A percentile compares a stretch with the other conserved stretches of the same genome.
phyloP scores from a whole-genome alignment of 2,329 filamentous ascomycete species.

The Ophidiomyces ophidiicola region DNA sequence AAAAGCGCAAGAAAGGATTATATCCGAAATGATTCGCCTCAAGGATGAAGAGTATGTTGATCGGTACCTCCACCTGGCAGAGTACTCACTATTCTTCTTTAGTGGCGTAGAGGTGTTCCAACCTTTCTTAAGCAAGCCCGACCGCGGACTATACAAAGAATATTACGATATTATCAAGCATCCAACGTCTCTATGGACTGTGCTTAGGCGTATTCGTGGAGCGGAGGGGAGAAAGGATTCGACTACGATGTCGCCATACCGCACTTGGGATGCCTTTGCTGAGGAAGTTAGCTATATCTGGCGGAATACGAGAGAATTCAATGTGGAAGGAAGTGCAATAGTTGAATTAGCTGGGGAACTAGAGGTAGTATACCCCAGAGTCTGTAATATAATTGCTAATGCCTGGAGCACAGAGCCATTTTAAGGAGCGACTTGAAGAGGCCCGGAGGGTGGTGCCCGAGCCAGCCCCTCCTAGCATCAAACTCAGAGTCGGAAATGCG shows the following conservation, averaged over 20 bases:
- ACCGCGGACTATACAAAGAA: conserved; percentile 58
- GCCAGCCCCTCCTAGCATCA: conserved; percentile 61
- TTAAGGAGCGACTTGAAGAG: conserved; percentile 54
- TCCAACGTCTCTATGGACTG: conserved; percentile 63
- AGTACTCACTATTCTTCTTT: conserved; percentile 16
- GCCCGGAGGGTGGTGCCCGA: conserved; percentile 62
- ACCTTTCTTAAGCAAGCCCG: conserved; percentile 67
- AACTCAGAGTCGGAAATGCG: conserved; percentile 53
- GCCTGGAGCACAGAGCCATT: conserved; percentile 46
- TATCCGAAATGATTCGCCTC: conserved; percentile 58
- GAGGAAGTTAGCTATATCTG: conserved; percentile 70
- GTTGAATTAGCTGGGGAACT: conserved; percentile 64
- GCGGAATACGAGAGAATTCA: conserved; percentile 79
- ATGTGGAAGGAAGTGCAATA: conserved; percentile 82
- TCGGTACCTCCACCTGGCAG: not conserved
- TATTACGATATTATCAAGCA: conserved; percentile 78
- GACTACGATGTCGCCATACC: conserved; percentile 54
- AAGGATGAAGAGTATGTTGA: conserved; percentile 51
- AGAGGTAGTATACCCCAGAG: conserved; percentile 45
- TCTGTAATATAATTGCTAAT: not conserved
- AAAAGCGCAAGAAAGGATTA: conserved; percentile 72
- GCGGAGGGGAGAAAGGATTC: conserved; percentile 55
- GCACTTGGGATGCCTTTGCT: conserved; percentile 70
- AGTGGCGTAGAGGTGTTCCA: conserved; percentile 57
- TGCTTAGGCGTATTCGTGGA: conserved; percentile 67